phyloP scores from a whole-genome alignment of 1,284 basidiomycete species.

The Irpex sp. region DNA sequence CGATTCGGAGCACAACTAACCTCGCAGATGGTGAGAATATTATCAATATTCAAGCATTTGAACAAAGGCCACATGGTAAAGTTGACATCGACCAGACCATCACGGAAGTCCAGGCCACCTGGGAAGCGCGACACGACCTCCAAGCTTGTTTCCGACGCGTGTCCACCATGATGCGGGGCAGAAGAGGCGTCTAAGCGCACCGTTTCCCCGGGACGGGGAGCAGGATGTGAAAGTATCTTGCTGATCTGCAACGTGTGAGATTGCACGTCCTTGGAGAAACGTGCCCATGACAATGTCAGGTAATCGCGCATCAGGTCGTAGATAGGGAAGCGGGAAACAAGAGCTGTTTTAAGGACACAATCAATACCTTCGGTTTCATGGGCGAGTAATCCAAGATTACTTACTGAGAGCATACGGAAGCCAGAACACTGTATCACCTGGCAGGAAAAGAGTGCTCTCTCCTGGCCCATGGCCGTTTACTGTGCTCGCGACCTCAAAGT shows the following conservation, averaged over 20 bases:
- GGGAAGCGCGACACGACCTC: slow-evolving; percentile 86
- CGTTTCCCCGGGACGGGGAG: slow-evolving; percentile 83
- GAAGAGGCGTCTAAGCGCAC: slow-evolving; percentile 78
- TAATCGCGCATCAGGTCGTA: slow-evolving; percentile 94
- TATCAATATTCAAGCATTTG: slow-evolving; percentile 91
- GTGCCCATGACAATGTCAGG: slow-evolving; percentile 88
- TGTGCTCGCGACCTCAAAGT: slow-evolving; percentile 75
- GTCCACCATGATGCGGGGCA: slow-evolving; percentile 38
- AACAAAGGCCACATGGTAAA: slow-evolving; percentile 98
- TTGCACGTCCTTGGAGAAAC: slow-evolving; percentile 89
- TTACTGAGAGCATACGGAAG: slow-evolving; percentile 86
- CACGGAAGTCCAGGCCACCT: slow-evolving; percentile 80
- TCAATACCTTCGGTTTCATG: not conserved
- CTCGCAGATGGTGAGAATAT: slow-evolving; percentile 92
- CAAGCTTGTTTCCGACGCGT: slow-evolving; percentile 55
- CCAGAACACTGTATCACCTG: slow-evolving; percentile 90
- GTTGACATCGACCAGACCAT: slow-evolving; percentile 81
- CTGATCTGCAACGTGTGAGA: slow-evolving; percentile 83
- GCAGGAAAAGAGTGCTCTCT: slow-evolving; percentile 81
- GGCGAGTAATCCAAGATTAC: slow-evolving; percentile 31
- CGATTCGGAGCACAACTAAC: slow-evolving; percentile 34
- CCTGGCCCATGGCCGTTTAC: slow-evolving; percentile 71
- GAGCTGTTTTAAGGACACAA: slow-evolving; percentile 40
- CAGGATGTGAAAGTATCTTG: slow-evolving; percentile 79
- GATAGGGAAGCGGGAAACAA: slow-evolving; percentile 88